Base-by-base conservation (phyloP, 805 yeast genomes). In the Wickerhamomyces canadensis region DNA sequence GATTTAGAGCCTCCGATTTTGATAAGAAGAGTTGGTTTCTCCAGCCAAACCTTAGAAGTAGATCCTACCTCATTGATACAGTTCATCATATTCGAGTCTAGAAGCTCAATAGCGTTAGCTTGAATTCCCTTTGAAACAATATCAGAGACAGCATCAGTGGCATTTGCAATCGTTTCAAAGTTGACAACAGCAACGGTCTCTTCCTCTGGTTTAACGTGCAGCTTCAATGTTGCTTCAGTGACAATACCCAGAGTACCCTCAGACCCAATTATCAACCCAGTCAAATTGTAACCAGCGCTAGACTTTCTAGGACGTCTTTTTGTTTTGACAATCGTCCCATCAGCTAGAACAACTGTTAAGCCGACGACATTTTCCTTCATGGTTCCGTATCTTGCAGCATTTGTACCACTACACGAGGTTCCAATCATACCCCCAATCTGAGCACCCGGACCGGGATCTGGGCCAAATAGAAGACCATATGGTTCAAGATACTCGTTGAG, bases 371-470 rank as follows among this genome's bases (percentile, higher is more conserved):
- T 78, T 55, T 84, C 88, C 53, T 79, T 76, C 78, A 84, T 81
- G 14, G 91, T 84, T 16, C 94, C 94, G 48, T 82, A 84, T 34
- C 85, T 60, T 19, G 79, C 76, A 19, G 91, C 89, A 48, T 83
- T 80, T 3, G 91, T 80, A 6, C 94, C 94, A 0, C 89, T 81
- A 41, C 91, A 83, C 23, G 82, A 78, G 18, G 85, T 82, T 8
- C 80, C 82, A 31, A 79, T 75, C 76, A 82, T 80, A 5, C 94
- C 94, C 27, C 86, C 84, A 39, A 84, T 78, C 43, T 78, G 70
- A 1, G 91, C 93, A 37, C 87, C 87, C 17, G 91, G 88, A 32
- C 89, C 89, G 1, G 78, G 78, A 55, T 83, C 91, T 13, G 84
- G 83, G 0, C 93, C 93, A 54, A 84, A 80, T 53, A 84, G 49